Percentiles rank a stretch among this genome's conserved stretches.
Evolutionary conservation across 2,329 filamentous ascomycete genomes (phyloP).

Genomic region (Cladophialophora exuberans): DNA sequence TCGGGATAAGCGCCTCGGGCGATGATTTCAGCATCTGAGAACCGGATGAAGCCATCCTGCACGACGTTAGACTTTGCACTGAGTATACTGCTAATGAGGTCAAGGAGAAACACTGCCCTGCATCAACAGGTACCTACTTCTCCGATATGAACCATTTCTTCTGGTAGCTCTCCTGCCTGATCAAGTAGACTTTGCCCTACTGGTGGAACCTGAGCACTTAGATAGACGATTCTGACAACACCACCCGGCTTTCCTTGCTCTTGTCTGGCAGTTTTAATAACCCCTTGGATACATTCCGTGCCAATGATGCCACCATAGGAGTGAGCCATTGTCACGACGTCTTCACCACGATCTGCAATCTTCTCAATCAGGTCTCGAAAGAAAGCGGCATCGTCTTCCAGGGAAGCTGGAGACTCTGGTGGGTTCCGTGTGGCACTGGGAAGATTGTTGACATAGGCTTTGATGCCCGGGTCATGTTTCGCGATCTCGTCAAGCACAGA

Average conservation of each 20-base stretch:
- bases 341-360: conserved; percentile 34
- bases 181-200: conserved; percentile 25
- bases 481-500: conserved; percentile 1
- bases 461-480: conserved; percentile 33
- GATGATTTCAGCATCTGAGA: conserved; percentile 8
- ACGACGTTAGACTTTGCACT: no score
- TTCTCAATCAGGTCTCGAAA: conserved; percentile 33
- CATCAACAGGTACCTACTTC: no score
- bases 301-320: conserved; percentile 41
- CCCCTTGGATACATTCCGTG: conserved; percentile 36
- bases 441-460: conserved; percentile 35
- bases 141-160: conserved; percentile 6
- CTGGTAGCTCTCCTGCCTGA: conserved; percentile 4
- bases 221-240: conserved; percentile 37
- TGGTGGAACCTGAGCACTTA: conserved; percentile 41
- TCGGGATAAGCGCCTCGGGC: conserved; percentile 13
- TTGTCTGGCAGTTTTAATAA: conserved; percentile 32
- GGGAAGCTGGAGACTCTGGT: conserved; percentile 31
- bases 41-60: conserved; percentile 14
- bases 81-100: no score
- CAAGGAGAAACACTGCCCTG: no score
- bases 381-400: conserved; percentile 37
- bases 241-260: conserved; percentile 35
- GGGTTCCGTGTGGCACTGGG: conserved; percentile 33
- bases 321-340: conserved; percentile 39